These are phyloP conservation scores for Aspergillus campestris DNA, from an alignment of 495 filamentous ascomycete genomes.

Conservation along the genomic window DNA sequence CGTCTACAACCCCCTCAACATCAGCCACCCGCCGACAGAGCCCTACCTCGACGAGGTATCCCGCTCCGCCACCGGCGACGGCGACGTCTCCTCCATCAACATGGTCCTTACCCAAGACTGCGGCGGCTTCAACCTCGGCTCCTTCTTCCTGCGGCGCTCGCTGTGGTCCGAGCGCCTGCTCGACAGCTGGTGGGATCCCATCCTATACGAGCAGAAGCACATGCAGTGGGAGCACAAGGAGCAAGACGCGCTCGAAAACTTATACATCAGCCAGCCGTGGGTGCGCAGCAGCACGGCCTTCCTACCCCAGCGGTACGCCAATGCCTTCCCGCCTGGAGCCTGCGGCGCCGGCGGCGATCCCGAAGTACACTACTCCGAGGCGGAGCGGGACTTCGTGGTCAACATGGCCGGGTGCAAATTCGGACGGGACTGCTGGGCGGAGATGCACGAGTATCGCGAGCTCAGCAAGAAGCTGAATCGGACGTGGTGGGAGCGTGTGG, in stretches of 20 bases:
- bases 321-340: conserved; percentile 85
- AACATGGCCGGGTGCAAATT: conserved; percentile 98
- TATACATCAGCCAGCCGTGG: conserved; percentile 91
- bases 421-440: conserved; percentile 95
- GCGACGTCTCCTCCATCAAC: conserved; percentile 65
- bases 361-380: conserved; percentile 75
- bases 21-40: conserved; percentile 69
- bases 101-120: conserved; percentile 91
- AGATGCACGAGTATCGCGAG: conserved; percentile 90
- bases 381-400: conserved; percentile 87
- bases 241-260: conserved; percentile 87
- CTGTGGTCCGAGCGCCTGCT: conserved; percentile 87
- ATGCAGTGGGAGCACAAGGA: conserved; percentile 99
- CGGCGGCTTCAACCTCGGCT: conserved; percentile 91
- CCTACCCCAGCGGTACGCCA: conserved; percentile 84
- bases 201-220: conserved; percentile 95
- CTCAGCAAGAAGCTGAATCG: conserved; percentile 81
- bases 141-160: conserved; percentile 81
- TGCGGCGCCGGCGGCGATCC: conserved; percentile 71
- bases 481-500: conserved; percentile 61
- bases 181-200: conserved; percentile 98
- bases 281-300: conserved; percentile 82
- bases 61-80: conserved; percentile 66
- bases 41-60: conserved; percentile 66
- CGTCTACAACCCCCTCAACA: conserved; percentile 89